Evolutionary conservation across 2,329 filamentous ascomycete species (phyloP).

Genomic region (Trichoderma harzianum): DNA sequence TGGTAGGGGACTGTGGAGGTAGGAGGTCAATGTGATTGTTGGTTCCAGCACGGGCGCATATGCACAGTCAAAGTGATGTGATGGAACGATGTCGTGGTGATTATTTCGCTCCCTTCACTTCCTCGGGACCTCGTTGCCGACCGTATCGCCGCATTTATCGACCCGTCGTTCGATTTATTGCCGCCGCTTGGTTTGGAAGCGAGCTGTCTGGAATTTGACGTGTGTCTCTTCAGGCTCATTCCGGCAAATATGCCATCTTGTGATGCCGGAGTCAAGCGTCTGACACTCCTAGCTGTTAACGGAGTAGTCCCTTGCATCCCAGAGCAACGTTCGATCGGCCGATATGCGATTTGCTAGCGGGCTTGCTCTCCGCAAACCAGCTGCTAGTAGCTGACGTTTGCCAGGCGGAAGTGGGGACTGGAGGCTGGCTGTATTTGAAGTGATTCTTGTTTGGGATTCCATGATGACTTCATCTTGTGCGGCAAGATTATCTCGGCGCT

Average conservation of each 20-base stretch:
- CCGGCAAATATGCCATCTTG: not conserved
- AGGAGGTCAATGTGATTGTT: not conserved
- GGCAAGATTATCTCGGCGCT: not conserved
- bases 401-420: not conserved
- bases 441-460: not conserved
- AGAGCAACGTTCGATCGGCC: not conserved
- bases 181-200: not conserved
- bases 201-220: not conserved
- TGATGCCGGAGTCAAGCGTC: not conserved
- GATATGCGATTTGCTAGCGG: not conserved
- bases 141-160: not conserved
- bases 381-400: not conserved
- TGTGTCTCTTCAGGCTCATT: not conserved
- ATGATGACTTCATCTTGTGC: not conserved
- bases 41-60: not conserved
- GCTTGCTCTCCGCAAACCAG: not conserved
- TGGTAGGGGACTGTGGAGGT: not conserved
- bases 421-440: not conserved
- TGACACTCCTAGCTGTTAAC: not conserved
- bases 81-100: constrained; percentile 1
- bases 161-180: not conserved
- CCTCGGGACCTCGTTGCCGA: not conserved
- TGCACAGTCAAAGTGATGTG: not conserved
- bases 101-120: not conserved
- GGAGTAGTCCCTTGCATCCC: not conserved